phyloP scores from a whole-genome alignment of 495 filamentous ascomycete species.

The Acidiella bohemica region DNA sequence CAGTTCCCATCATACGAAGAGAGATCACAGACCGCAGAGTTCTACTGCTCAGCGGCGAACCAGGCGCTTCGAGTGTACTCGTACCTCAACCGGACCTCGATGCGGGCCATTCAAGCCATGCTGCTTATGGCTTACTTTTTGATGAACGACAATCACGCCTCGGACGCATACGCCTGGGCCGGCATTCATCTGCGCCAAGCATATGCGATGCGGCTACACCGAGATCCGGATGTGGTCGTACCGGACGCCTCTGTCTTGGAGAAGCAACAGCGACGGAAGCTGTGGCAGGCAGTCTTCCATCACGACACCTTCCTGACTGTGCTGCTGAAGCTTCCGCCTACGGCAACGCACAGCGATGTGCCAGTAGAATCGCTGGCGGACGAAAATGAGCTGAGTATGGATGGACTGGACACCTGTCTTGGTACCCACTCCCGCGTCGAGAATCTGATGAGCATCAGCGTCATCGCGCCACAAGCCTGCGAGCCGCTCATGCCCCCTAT shows the following conservation, averaged over 20 bases:
- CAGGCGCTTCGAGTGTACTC: conserved; percentile 54
- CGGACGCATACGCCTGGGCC: conserved; percentile 62
- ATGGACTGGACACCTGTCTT: conserved; percentile 12
- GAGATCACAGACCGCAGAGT: conserved; percentile 56
- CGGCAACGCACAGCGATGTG: conserved; percentile 59
- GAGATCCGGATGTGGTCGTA: conserved; percentile 54
- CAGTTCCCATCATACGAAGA: conserved; percentile 40
- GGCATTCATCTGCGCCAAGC: conserved; percentile 57
- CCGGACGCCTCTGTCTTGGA: conserved; percentile 46
- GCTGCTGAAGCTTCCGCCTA: conserved; percentile 54
- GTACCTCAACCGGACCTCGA: conserved; percentile 52
- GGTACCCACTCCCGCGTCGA: conserved; percentile 17
- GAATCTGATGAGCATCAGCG: conserved; percentile 31
- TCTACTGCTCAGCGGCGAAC: conserved; percentile 57
- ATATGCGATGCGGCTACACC: conserved; percentile 62
- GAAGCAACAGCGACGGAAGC: conserved; percentile 54
- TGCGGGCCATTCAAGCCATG: conserved; percentile 60
- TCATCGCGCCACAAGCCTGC: conserved; percentile 23
- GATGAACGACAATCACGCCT: conserved; percentile 65
- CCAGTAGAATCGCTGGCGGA: conserved; percentile 47
- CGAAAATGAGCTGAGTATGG: conserved; percentile 21
- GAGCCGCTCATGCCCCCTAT: conserved; percentile 13
- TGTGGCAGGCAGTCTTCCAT: conserved; percentile 62
- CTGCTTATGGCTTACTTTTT: conserved; percentile 60
- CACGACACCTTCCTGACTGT: conserved; percentile 71